Conservation (phyloP, 805 yeast genomes). For the Metschnikowia anglica region DNA sequence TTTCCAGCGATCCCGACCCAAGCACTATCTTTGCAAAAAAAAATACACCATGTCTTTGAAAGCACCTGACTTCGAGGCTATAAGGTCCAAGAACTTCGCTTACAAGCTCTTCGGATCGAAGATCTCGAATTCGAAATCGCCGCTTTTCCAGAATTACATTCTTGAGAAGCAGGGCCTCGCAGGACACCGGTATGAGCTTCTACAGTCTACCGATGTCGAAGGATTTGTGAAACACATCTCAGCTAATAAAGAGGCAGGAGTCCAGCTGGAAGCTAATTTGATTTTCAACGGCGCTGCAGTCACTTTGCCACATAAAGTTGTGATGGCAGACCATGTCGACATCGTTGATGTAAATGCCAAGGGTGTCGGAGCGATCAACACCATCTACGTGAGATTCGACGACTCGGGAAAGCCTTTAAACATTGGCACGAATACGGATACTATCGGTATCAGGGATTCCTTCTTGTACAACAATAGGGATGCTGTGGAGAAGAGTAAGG, state of each 20-base stretch:
- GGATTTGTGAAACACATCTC: conserved; percentile 21
- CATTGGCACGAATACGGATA: conserved; percentile 36
- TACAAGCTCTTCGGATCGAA: conserved; percentile 26
- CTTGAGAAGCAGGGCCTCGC: conserved; percentile 23
- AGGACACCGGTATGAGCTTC: conserved; percentile 25
- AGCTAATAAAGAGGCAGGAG: conserved; percentile 12
- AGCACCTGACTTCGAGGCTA: conserved; percentile 13
- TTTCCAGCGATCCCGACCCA: no score
- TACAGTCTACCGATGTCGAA: conserved; percentile 24
- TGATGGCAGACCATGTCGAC: conserved; percentile 28
- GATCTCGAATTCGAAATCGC: conserved; percentile 29
- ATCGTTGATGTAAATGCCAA: conserved; percentile 28
- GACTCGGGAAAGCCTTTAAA: conserved; percentile 15
- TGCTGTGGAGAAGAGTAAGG: conserved; percentile 10
- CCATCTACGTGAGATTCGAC: conserved; percentile 28
- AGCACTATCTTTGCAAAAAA: neutral
- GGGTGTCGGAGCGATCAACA: conserved; percentile 35
- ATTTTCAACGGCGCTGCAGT: conserved; percentile 28
- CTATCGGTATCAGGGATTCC: conserved; percentile 32
- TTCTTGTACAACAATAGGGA: conserved; percentile 20
- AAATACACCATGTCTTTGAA: conserved; percentile 5
- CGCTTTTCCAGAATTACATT: conserved; percentile 27
- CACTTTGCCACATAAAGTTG: conserved; percentile 34
- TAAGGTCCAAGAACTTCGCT: conserved; percentile 14
- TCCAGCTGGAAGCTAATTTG: conserved; percentile 11